Percentiles rank a stretch among this genome's conserved stretches.
phyloP scores from a whole-genome alignment of 352 stramenopile species.

The Phytophthora cactorum region DNA sequence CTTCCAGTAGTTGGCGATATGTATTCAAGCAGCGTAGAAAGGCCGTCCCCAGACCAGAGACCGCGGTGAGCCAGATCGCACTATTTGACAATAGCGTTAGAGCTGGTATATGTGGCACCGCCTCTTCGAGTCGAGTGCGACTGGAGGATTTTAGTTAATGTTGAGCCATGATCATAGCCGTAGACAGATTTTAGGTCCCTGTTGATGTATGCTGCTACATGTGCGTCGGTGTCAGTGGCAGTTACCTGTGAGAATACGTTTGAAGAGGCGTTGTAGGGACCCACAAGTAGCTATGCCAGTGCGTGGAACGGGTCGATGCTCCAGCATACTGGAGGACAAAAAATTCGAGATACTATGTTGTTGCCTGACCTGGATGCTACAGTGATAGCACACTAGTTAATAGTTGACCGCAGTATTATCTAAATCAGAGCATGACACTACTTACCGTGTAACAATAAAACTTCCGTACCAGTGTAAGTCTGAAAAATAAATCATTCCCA shows the following conservation, averaged over 20 bases:
- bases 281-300: background rate
- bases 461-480: constrained; percentile 12
- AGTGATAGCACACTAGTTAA: too few species aligned
- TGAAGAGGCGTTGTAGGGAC: background rate
- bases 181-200: background rate
- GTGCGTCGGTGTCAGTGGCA: background rate
- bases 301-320: background rate
- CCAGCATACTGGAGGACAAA: constrained; percentile 6
- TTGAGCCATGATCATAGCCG: background rate
- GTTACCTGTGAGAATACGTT: background rate
- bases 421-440: background rate
- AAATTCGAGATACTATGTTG: constrained; percentile 10
- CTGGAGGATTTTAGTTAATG: background rate
- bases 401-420: background rate
- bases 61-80: constrained; percentile 24
- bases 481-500: constrained; percentile 10
- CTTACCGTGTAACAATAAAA: constrained; percentile 4
- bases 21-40: constrained; percentile 27
- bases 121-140: background rate
- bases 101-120: constrained; percentile 1
- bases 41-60: constrained; percentile 27
- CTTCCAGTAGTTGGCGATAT: constrained; percentile 21
- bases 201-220: background rate
- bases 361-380: background rate
- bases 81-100: constrained; percentile 14